Evolutionary conservation across 805 yeast genomes (phyloP).

Genomic region (Candida insectalens): DNA sequence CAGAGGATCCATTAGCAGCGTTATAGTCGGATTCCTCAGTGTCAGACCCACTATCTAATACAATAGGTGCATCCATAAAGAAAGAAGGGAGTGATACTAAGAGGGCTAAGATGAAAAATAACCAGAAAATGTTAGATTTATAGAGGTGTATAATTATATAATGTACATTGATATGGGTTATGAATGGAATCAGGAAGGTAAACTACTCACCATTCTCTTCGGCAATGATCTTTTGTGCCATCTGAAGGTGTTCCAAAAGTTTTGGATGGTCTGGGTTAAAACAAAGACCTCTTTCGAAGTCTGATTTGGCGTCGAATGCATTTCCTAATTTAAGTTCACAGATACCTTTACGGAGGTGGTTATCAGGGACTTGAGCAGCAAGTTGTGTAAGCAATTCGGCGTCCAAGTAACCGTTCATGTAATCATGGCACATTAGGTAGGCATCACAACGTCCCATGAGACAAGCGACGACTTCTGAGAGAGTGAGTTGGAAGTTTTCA

Average conservation of each 20-base stretch:
- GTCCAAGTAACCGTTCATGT: constrained; percentile 55
- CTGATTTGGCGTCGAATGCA: constrained; percentile 51
- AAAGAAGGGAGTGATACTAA: no score
- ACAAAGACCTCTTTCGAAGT: constrained; percentile 66
- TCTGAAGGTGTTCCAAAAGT: constrained; percentile 36
- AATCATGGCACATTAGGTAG: constrained; percentile 42
- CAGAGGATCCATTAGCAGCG: no score
- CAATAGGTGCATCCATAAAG: no score
- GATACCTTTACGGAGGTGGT: constrained; percentile 63
- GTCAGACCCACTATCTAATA: no score
- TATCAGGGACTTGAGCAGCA: constrained; percentile 54
- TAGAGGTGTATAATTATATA: no score
- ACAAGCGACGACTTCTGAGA: constrained; percentile 58
- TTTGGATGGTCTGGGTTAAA: constrained; percentile 45
- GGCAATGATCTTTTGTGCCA: constrained; percentile 36
- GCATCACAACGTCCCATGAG: constrained; percentile 68
- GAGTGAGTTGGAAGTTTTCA: constrained; percentile 63
- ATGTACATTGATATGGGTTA: no score
- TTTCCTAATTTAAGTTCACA: constrained; percentile 53
- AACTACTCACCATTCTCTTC: constrained; percentile 64
- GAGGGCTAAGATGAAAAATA: no score
- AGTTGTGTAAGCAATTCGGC: constrained; percentile 55
- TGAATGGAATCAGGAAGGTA: no score
- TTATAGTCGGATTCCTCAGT: no score
- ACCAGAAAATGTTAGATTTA: no score